Conservation (phyloP, 352 stramenopile genomes). For the Peronospora farinosa region DNA sequence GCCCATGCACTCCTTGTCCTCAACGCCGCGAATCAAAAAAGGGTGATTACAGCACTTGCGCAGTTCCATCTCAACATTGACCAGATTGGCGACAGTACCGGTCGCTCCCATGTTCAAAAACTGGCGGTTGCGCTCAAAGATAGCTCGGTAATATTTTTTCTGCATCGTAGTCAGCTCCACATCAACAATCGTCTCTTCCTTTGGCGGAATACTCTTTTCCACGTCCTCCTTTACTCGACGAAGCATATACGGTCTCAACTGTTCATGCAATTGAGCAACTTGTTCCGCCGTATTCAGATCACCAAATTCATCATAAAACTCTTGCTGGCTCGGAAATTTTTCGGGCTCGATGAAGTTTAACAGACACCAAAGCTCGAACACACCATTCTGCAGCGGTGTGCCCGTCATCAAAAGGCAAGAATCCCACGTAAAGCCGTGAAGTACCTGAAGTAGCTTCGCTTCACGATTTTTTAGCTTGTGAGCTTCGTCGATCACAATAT, state of each 20-base stretch:
- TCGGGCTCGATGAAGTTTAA: slow-evolving; percentile 97
- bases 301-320: slow-evolving; percentile 95
- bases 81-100: slow-evolving; percentile 92
- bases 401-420: slow-evolving; percentile 95
- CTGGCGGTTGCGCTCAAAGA: slow-evolving; percentile 97
- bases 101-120: slow-evolving; percentile 86
- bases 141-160: slow-evolving; percentile 94
- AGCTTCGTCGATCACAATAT: slow-evolving; percentile 98
- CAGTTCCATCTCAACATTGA: slow-evolving; percentile 99
- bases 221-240: slow-evolving; percentile 99
- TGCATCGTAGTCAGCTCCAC: slow-evolving; percentile 99
- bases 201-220: slow-evolving; percentile 98
- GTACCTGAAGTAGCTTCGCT: slow-evolving; percentile 88
- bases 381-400: slow-evolving; percentile 98
- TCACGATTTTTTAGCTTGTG: slow-evolving; percentile 99
- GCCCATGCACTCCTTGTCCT: slow-evolving; percentile 93
- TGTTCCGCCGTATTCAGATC: slow-evolving; percentile 94
- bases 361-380: slow-evolving; percentile 98
- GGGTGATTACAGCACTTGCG: slow-evolving; percentile 99
- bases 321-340: slow-evolving; percentile 91
- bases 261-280: slow-evolving; percentile 93
- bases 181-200: slow-evolving; percentile 99
- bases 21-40: slow-evolving; percentile 96
- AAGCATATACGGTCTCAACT: slow-evolving; percentile 98
- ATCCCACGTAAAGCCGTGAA: slow-evolving; percentile 81